Evolutionary conservation across 805 yeast genomes (phyloP), one percentile per base, ranked within the genome.

Genomic region (Saturnispora sekii): DNA sequence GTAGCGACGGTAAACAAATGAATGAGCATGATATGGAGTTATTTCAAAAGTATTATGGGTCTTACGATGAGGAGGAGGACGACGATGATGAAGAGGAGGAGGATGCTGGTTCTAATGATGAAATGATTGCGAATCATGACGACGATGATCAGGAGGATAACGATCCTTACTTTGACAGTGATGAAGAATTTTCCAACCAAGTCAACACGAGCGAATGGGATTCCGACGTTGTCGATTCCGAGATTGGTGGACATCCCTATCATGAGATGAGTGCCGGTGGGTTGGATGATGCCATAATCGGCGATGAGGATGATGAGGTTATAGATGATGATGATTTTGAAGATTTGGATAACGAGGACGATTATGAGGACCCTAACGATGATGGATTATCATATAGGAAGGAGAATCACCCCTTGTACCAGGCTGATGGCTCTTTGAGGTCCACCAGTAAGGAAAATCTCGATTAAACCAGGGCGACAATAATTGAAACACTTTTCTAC

Each of bases 341-440:
- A 10, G 64, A 60, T 31, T 47, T 37, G 38, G 46, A 49, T 14
- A 49, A 47, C 26, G 84, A 74, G 11, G 87, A 82, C 48, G 88
- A 80, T 48, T 81, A 83, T 54, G 77, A 76, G 53, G 89, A 83
- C 57, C 89, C 90, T 1, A 81, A 83, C 55, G 90, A 84, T 59
- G 90, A 83, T 55, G 90, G 90, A 0, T 77, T 76, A 56, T 79
- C 85, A 1, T 83, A 83, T 60, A 76, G 77, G 43, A 80, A 76
- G 57, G 68, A 72, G 18, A 65, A 70, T 35, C 76, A 79, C 53
- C 81, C 85, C 5, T 60, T 81, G 44, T 81, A 82, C 55, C 77
- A 73, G 51, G 64, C 75, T 2, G 66, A 60, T 44, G 67, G 67
- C 10, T 57, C 64, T 1, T 40, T 62, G 42, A 61, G 51, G 41